phyloP scores from a whole-genome alignment of 371 early-diverging fungal species.

The Agmasoma carcini region DNA sequence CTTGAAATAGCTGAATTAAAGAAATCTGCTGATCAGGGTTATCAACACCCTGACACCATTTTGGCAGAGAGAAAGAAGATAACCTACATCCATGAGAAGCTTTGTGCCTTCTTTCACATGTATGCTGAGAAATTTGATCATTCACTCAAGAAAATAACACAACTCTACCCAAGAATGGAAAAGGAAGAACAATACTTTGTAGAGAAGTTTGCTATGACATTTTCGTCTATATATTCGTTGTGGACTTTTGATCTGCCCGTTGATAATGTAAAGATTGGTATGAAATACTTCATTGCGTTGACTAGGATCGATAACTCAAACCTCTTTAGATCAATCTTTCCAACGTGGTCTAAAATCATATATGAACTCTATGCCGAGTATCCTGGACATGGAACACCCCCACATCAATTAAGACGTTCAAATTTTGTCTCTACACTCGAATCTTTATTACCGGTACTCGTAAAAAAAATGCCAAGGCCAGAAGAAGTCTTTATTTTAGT shows the following conservation, averaged over 20 bases:
- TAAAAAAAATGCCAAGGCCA: constrained; percentile 53
- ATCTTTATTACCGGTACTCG: constrained; percentile 31
- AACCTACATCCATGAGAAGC: constrained; percentile 7
- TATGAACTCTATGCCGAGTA: constrained; percentile 38
- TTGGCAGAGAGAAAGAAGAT: constrained; percentile 23
- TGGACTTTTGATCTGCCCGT: constrained; percentile 10
- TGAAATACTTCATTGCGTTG: constrained; percentile 24
- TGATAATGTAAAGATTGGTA: constrained; percentile 5
- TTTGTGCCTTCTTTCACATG: constrained; percentile 41
- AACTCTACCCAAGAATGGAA: constrained; percentile 28
- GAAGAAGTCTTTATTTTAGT: constrained; percentile 78
- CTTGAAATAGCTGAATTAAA: constrained; percentile 38
- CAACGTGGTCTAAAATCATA: constrained; percentile 37
- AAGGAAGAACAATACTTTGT: constrained; percentile 36
- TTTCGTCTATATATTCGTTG: constrained; percentile 26
- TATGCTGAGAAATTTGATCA: constrained; percentile 45
- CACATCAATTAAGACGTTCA: constrained; percentile 30
- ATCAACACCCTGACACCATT: background rate
- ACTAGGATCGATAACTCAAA: constrained; percentile 31
- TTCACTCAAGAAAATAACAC: constrained; percentile 11
- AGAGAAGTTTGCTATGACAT: constrained; percentile 7
- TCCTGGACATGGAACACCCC: constrained; percentile 24
- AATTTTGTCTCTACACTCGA: constrained; percentile 37
- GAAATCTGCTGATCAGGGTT: background rate
- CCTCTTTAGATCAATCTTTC: constrained; percentile 32